phyloP scores from a whole-genome alignment of 2,329 filamentous ascomycete species.

The Madurella fahalii region DNA sequence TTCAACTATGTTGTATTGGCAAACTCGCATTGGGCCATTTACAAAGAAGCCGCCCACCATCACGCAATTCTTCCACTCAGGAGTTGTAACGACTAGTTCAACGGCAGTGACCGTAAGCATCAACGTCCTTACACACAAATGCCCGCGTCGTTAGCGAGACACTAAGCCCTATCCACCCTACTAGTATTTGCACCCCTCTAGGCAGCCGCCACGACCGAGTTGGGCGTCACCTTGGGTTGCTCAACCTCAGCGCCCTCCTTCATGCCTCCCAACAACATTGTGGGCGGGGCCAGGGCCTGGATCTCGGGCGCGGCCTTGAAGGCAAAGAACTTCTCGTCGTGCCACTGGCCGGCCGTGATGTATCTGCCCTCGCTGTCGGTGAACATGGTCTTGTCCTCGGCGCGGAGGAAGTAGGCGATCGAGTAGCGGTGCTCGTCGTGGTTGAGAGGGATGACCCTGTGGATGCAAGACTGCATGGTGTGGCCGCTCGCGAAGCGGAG shows the following conservation, averaged over 20 bases:
- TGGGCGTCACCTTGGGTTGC: neutral
- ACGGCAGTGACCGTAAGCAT: too few species aligned
- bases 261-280: slow-evolving; percentile 50
- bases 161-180: too few species aligned
- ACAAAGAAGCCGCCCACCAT: too few species aligned
- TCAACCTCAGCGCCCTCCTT: slow-evolving; percentile 31
- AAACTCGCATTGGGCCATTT: too few species aligned
- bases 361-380: slow-evolving; percentile 50
- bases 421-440: slow-evolving; percentile 53
- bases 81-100: too few species aligned
- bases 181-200: neutral
- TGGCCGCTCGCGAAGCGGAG: slow-evolving; percentile 51
- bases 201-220: neutral
- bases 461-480: slow-evolving; percentile 54
- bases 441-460: slow-evolving; percentile 52
- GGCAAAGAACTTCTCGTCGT: slow-evolving; percentile 52
- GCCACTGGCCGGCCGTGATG: slow-evolving; percentile 51
- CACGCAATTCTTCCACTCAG: too few species aligned
- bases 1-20: too few species aligned
- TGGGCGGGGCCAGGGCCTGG: slow-evolving; percentile 45
- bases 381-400: slow-evolving; percentile 54
- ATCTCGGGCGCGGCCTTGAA: slow-evolving; percentile 41
- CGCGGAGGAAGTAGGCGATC: slow-evolving; percentile 55
- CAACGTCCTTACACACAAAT: too few species aligned
- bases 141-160: too few species aligned